A percentile compares a stretch with the other conserved stretches of the same genome.
phyloP scores from a whole-genome alignment of 768 basidiomycete species.

The Pleurotus ostreatus region DNA sequence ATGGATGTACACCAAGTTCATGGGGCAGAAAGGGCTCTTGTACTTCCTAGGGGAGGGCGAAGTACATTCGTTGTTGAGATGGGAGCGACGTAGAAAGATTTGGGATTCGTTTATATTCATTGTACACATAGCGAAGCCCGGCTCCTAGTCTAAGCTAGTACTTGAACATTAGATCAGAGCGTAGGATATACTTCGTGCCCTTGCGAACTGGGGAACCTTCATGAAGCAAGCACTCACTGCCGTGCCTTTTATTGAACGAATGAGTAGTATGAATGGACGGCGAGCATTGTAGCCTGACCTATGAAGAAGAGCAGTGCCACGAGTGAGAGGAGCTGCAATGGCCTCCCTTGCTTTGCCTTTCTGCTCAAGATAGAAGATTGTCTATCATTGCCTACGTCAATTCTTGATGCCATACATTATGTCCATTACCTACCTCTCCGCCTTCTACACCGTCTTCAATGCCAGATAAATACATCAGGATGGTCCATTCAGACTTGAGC shows the following conservation, averaged over 20 bases:
- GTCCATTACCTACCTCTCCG: conserved; percentile 45
- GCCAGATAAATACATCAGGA: conserved; percentile 71
- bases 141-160: conserved; percentile 17
- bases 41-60: conserved; percentile 79
- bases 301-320: conserved; percentile 66
- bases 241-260: conserved; percentile 42
- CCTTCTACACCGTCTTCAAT: conserved; percentile 69
- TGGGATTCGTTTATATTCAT: not conserved
- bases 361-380: conserved; percentile 63
- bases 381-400: conserved; percentile 32
- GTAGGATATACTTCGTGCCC: conserved; percentile 69
- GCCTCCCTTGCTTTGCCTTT: conserved; percentile 43
- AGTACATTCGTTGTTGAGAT: conserved; percentile 79
- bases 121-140: too few relatives aligned
- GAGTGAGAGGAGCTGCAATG: conserved; percentile 49
- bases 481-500: conserved; percentile 71
- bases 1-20: conserved; percentile 82
- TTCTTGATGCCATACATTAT: not conserved
- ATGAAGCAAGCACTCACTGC: conserved; percentile 67
- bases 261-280: not conserved
- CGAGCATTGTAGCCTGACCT: conserved; percentile 32
- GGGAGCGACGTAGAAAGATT: conserved; percentile 31
- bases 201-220: conserved; percentile 60
- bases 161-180: conserved; percentile 70
- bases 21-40: conserved; percentile 75